A percentile compares a stretch with the other conserved stretches of the same genome.
phyloP scores from a whole-genome alignment of 192 early-diverging fungal genomes.

The Backusella liffmaniae region DNA sequence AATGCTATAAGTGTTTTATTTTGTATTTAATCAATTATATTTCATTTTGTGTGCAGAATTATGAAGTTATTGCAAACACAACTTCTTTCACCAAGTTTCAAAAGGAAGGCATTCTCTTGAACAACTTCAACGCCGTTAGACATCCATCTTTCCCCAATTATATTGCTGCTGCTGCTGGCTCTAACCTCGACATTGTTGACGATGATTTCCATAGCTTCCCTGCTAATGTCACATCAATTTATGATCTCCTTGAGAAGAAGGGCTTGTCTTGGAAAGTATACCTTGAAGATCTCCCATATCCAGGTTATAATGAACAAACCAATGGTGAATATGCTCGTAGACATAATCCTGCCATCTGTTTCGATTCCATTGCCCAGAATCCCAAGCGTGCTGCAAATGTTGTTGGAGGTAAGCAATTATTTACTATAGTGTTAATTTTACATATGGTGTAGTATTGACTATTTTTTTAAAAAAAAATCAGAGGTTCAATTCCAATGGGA shows the following conservation, averaged over 20 bases:
- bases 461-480: background rate
- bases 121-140: conserved; percentile 16
- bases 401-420: conserved; percentile 1
- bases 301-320: background rate
- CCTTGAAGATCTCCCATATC: conserved; percentile 25
- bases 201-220: conserved; percentile 46
- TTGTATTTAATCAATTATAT: background rate
- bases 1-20: background rate
- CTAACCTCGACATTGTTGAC: conserved; percentile 40
- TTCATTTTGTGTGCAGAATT: background rate
- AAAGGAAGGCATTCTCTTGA: conserved; percentile 10
- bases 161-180: conserved; percentile 55
- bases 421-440: background rate
- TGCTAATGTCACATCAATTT: conserved; percentile 31
- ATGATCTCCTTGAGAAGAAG: conserved; percentile 32
- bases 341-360: conserved; percentile 27
- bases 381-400: conserved; percentile 5
- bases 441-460: background rate
- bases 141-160: conserved; percentile 82
- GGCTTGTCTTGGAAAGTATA: conserved; percentile 30
- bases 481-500: conserved; percentile 4
- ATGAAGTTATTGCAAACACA: background rate
- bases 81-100: background rate
- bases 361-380: conserved; percentile 18
- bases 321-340: conserved; percentile 22